Evolutionary conservation across 2,329 filamentous ascomycete genomes (phyloP).

Genomic region (Colletotrichum viniferum): DNA sequence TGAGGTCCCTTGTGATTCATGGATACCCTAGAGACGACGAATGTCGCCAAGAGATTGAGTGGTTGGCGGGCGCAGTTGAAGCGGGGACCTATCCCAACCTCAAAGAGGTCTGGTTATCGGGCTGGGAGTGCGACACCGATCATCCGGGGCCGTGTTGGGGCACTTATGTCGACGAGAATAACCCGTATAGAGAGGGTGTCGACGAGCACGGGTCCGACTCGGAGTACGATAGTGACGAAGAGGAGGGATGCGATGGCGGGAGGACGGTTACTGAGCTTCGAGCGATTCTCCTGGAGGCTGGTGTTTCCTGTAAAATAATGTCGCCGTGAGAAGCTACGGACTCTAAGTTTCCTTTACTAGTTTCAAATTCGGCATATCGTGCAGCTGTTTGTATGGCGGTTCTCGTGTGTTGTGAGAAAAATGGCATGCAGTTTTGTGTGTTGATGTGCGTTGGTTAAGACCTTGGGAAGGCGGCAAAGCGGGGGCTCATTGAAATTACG

Average conservation of each 20-base stretch:
- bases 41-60: neutral
- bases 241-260: neutral
- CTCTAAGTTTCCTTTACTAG: accelerated
- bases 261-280: neutral
- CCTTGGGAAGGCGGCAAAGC: neutral
- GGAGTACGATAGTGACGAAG: neutral
- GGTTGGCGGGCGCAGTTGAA: neutral
- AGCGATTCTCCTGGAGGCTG: neutral
- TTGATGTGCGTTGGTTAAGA: neutral
- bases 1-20: neutral
- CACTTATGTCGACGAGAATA: neutral
- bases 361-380: neutral
- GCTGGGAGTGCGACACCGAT: neutral
- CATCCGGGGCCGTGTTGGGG: neutral
- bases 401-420: accelerated
- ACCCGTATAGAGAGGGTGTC: neutral
- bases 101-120: neutral
- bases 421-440: neutral
- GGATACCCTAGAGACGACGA: neutral
- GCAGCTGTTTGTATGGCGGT: neutral
- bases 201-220: neutral
- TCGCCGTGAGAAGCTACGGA: accelerated
- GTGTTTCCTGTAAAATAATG: neutral
- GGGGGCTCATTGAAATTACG: neutral
- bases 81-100: neutral